These are phyloP conservation scores for Backusella tarrabulga DNA, from an alignment of 192 early-diverging fungal genomes.

Conservation along the genomic window DNA sequence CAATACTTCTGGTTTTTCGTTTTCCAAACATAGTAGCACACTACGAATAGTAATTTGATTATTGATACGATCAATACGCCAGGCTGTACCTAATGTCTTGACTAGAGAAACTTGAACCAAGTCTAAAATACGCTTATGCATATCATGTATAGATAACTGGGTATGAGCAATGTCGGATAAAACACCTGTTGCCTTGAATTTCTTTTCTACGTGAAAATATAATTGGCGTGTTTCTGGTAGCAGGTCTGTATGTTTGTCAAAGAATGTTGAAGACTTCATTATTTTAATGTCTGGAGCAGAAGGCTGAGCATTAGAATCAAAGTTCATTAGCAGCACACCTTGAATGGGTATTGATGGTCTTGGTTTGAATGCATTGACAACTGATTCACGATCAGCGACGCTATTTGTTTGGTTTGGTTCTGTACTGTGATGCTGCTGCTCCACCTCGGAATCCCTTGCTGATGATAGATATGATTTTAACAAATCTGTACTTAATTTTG, in stretches of 20 bases:
- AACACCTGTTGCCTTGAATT: background rate
- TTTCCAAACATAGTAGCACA: slow-evolving; percentile 18
- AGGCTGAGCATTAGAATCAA: background rate
- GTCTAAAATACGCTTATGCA: background rate
- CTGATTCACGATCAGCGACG: background rate
- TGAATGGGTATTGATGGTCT: slow-evolving; percentile 14
- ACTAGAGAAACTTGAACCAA: background rate
- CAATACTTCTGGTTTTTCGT: slow-evolving; percentile 34
- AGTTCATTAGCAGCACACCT: background rate
- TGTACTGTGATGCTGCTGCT: background rate
- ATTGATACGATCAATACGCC: background rate
- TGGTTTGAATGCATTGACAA: slow-evolving; percentile 4
- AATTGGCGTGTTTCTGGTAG: slow-evolving; percentile 9
- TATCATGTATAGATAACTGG: background rate
- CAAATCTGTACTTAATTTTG: slow-evolving; percentile 47
- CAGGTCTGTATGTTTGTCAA: background rate
- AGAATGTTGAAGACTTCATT: slow-evolving; percentile 1
- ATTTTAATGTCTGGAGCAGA: slow-evolving; percentile 12
- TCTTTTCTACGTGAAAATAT: slow-evolving; percentile 5
- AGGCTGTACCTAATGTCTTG: slow-evolving; percentile 1
- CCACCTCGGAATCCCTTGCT: slow-evolving; percentile 3
- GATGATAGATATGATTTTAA: slow-evolving; percentile 43
- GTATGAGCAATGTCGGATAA: background rate
- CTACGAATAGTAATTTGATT: slow-evolving; percentile 7
- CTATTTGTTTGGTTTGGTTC: background rate